Evolutionary conservation across 2,329 filamentous ascomycete species (phyloP).

Genomic region (Diplodia sapinea): DNA sequence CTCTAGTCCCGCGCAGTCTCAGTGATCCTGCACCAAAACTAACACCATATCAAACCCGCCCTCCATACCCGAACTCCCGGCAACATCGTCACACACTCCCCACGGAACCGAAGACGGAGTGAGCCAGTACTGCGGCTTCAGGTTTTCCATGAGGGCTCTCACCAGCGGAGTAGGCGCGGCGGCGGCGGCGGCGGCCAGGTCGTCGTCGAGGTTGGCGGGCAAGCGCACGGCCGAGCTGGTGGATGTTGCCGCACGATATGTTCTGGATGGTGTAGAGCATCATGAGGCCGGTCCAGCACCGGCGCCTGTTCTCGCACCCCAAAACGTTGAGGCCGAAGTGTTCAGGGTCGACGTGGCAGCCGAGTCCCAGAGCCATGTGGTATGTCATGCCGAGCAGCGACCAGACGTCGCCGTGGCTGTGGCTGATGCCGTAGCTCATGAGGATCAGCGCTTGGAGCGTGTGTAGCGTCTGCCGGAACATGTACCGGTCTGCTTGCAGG

Average conservation of each 20-base stretch:
- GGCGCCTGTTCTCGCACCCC: slow-evolving; percentile 48
- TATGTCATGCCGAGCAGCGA: slow-evolving; percentile 49
- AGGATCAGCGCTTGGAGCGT: slow-evolving; percentile 50
- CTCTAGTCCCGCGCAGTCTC: too few species aligned
- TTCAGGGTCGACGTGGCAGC: slow-evolving; percentile 51
- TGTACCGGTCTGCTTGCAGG: slow-evolving; percentile 48
- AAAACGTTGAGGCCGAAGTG: slow-evolving; percentile 45
- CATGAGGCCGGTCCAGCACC: slow-evolving; percentile 49
- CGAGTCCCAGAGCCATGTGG: slow-evolving; percentile 50
- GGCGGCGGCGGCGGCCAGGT: not conserved
- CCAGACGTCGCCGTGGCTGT: slow-evolving; percentile 48
- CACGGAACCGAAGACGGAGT: not conserved
- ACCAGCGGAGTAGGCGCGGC: not conserved
- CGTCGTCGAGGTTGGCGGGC: not conserved
- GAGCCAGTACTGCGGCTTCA: slow-evolving; percentile 3
- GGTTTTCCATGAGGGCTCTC: not conserved
- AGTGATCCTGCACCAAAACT: too few species aligned
- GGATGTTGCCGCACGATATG: slow-evolving; percentile 45
- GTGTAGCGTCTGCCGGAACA: slow-evolving; percentile 49
- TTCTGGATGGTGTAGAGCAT: slow-evolving; percentile 51
- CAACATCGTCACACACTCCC: not conserved
- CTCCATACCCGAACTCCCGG: not conserved
- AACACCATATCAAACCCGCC: not conserved
- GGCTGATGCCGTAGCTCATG: slow-evolving; percentile 48
- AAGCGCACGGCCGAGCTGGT: slow-evolving; percentile 39